A percentile compares a stretch with the other conserved stretches of the same genome.
Evolutionary conservation across 106 monocot genomes (phyloP).

Genomic region (Phalaenopsis aphrodite): DNA sequence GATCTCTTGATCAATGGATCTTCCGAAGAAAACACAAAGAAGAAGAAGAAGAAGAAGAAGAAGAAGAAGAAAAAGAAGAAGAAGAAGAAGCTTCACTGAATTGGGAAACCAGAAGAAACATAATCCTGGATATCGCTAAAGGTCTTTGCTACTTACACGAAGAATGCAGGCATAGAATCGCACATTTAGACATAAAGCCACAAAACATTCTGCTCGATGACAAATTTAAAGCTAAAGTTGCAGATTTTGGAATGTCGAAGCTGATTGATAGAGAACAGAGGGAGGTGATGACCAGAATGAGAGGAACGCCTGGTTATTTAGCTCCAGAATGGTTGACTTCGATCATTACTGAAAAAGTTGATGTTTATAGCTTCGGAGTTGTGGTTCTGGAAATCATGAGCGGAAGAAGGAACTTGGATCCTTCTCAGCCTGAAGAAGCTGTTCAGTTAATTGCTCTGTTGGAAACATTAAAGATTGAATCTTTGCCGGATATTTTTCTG

Average conservation of each 20-base stretch:
- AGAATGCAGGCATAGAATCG: conserved; percentile 14
- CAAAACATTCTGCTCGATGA: conserved; percentile 17
- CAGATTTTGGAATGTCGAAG: conserved; percentile 15
- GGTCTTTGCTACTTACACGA: conserved; percentile 15
- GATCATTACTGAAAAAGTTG: conserved; percentile 13
- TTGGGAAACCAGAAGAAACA: not conserved
- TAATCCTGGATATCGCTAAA: conserved; percentile 13
- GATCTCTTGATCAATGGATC: conserved; percentile 16
- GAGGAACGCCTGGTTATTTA: conserved; percentile 17
- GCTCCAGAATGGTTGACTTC: conserved; percentile 18
- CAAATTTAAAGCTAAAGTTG: conserved; percentile 7
- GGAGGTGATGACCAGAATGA: conserved; percentile 16
- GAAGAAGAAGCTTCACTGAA: not conserved
- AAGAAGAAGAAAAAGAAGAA: too few relatives aligned
- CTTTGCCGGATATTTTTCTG: not conserved
- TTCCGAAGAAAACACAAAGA: not conserved
- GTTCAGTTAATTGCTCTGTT: conserved; percentile 10
- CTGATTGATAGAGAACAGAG: conserved; percentile 13
- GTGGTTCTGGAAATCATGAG: conserved; percentile 13
- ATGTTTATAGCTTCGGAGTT: conserved; percentile 16
- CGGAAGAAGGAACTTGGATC: conserved; percentile 14
- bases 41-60: not conserved
- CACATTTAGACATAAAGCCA: conserved; percentile 15
- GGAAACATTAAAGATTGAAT: not conserved
- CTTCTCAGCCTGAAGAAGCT: not conserved